These are phyloP conservation scores for Paramecium biaurelia DNA, from an alignment of 73 alveolate species.

Conservation along the genomic window DNA sequence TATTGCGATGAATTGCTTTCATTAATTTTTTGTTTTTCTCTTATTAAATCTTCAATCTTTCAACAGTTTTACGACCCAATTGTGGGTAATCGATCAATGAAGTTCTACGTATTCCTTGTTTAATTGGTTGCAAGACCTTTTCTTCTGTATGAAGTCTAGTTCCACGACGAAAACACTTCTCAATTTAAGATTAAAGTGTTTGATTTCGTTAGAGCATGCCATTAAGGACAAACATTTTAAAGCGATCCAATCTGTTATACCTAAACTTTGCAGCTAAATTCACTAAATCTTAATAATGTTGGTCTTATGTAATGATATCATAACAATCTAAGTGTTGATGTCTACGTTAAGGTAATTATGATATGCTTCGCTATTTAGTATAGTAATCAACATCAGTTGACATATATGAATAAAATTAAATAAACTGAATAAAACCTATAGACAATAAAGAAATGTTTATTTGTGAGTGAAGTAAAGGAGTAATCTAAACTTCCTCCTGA, in stretches of 20 bases:
- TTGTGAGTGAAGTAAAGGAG: neutral
- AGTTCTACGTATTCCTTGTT: neutral
- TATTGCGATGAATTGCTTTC: neutral
- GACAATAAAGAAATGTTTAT: neutral
- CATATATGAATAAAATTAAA: slow-evolving; percentile 40
- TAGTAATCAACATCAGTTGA: slow-evolving; percentile 11
- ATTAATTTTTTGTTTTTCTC: slow-evolving; percentile 33
- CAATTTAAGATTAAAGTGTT: neutral
- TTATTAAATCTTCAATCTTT: neutral
- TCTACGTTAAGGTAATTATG: neutral
- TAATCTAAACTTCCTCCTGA: neutral
- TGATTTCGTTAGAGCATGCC: neutral
- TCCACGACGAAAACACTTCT: neutral
- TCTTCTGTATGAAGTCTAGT: neutral
- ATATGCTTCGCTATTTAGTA: neutral
- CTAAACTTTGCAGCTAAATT: slow-evolving; percentile 20
- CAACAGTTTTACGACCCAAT: neutral
- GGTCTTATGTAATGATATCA: neutral
- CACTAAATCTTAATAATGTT: neutral
- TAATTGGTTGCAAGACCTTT: neutral
- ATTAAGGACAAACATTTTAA: neutral
- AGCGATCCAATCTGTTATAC: slow-evolving; percentile 1
- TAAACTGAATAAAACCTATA: slow-evolving; percentile 18
- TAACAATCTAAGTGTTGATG: neutral
- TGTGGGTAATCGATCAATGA: neutral